Evolutionary conservation across 1,284 basidiomycete genomes (phyloP).

Genomic region (Cutaneotrichosporon spelunceum): DNA sequence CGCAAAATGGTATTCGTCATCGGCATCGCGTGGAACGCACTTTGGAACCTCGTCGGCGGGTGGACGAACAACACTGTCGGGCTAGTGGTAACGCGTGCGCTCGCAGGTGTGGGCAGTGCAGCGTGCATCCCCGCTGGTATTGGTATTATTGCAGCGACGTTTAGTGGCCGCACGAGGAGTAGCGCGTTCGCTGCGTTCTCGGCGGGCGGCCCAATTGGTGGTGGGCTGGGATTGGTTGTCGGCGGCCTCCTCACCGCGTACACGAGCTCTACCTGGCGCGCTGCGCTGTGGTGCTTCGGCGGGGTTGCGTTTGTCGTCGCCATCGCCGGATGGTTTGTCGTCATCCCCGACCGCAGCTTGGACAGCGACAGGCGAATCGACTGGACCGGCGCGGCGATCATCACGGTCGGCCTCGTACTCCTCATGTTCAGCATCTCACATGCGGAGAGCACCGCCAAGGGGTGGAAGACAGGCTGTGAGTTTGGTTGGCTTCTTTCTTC

Average conservation of each 20-base stretch:
- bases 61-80: constrained; percentile 42
- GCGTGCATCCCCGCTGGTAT: constrained; percentile 51
- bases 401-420: constrained; percentile 71
- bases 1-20: constrained; percentile 61
- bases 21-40: constrained; percentile 53
- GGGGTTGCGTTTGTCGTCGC: constrained; percentile 59
- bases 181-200: constrained; percentile 70
- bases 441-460: constrained; percentile 63
- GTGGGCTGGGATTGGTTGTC: constrained; percentile 63
- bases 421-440: constrained; percentile 76
- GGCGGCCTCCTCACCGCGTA: constrained; percentile 71
- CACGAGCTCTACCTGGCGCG: constrained; percentile 60
- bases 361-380: constrained; percentile 64
- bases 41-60: constrained; percentile 44
- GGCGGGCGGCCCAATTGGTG: constrained; percentile 74
- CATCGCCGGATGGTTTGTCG: constrained; percentile 56
- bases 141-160: constrained; percentile 71
- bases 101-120: constrained; percentile 34
- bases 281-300: constrained; percentile 60
- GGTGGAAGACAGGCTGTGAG: constrained; percentile 74
- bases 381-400: constrained; percentile 73
- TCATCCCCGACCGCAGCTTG: constrained; percentile 56
- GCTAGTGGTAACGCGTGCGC: constrained; percentile 39
- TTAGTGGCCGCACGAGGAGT: constrained; percentile 64
- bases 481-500: no score